Evolutionary conservation across 2,329 filamentous ascomycete genomes (phyloP), one percentile per base, ranked within the genome.

Genomic region (Colletotrichum nymphaeae): DNA sequence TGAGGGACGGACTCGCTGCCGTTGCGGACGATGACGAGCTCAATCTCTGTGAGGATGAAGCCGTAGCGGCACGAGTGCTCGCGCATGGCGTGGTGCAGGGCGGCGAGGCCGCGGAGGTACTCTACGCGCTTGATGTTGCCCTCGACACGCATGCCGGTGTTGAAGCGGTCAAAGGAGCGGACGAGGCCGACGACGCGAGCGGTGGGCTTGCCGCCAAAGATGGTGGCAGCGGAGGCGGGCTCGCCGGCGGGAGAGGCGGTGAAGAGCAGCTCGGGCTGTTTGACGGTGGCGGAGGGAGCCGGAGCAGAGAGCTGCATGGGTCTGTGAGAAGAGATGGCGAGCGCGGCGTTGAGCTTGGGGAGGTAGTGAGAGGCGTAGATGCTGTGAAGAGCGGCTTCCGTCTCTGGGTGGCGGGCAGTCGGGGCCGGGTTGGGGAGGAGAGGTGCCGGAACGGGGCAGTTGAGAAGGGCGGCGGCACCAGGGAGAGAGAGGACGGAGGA

Each of bases 1-100:
- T 95, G 92, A 0, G 95, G 95, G 1, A 91, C 91, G 53, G 88
- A 84, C 78, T 88, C 92, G 77, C 81, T 90, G 65, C 95, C 95
- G 76, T 93, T 94, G 78, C 95, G 94, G 1, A 98, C 95, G 77
- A 97, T 92, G 52, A 98, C 92, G 9, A 98, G 91, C 84, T 98
- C 96, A 78, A 98, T 98, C 84, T 98, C 96, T 1, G 95, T 98
- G 80, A 98, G 91, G 82, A 98, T 96, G 87, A 98, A 98, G 67
- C 96, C 96, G 82, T 98, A 98, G 72, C 96, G 92, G 81, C 94
- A 97, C 76, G 92, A 92, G 84, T 98, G 94, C 84, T 97, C 95
- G 82, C 96, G 95, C 95, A 98, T 98, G 79, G 93, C 92, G 80
- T 94, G 91, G 83, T 98, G 96, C 57, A 98, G 87, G 78, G 97